Conservation (phyloP, 1,139 yeast species). For the Candida pseudoviswanathii region DNA sequence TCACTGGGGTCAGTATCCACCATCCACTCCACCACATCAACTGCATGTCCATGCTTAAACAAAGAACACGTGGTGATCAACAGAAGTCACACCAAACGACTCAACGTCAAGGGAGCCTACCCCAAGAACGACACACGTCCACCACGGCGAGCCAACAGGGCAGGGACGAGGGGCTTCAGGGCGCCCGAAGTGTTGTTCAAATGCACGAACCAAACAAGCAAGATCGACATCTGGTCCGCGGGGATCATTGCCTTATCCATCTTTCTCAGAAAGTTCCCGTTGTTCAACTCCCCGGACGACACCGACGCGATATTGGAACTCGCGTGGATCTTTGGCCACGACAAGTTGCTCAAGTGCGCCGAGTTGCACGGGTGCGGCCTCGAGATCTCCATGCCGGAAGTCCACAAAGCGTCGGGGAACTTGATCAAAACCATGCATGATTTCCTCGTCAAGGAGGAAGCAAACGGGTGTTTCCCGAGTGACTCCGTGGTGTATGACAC, state of each 20-base stretch:
- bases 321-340: conserved; percentile 79
- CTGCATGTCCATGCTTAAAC: conserved; percentile 34
- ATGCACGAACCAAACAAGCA: conserved; percentile 80
- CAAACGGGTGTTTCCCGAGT: conserved; percentile 37
- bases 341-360: conserved; percentile 75
- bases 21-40: neutral
- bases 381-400: conserved; percentile 53
- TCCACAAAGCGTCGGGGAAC: conserved; percentile 28
- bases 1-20: neutral
- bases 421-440: conserved; percentile 34
- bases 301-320: conserved; percentile 87
- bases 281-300: conserved; percentile 89
- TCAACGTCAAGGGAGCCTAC: conserved; percentile 62
- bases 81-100: conserved; percentile 34
- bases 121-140: conserved; percentile 83
- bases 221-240: conserved; percentile 90
- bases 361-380: conserved; percentile 86
- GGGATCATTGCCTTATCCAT: conserved; percentile 83
- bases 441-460: conserved; percentile 34
- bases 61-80: conserved; percentile 25
- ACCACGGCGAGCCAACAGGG: conserved; percentile 92
- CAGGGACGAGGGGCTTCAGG: conserved; percentile 96
- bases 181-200: conserved; percentile 93
- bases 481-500: conserved; percentile 46
- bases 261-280: conserved; percentile 74